Base-by-base conservation (phyloP, 192 early-diverging fungal genomes). In the Diversispora epigaea region DNA sequence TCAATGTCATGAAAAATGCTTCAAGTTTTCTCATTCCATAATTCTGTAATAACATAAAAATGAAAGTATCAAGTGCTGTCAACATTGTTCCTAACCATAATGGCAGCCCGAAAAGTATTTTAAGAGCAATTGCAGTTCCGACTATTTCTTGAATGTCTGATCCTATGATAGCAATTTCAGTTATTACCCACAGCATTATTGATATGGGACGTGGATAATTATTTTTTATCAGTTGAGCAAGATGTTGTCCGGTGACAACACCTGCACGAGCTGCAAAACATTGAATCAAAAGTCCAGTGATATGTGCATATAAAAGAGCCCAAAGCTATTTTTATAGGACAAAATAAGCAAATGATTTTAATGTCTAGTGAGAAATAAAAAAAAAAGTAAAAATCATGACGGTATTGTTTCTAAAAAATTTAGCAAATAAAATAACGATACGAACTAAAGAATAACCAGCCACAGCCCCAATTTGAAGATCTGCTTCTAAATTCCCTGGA, bases 91-190 rank as follows among this genome's bases (percentile, higher is more conserved):
- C 95, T 46, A 83, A 80, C 81, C 87, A 87, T 11, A 96, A 65
- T 4, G 87, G 82, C 0, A 94, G 62, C 4, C 83, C 80, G 70
- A 94, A 91, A 46, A 96, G 76, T 49, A 96, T 84, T 41, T 93
- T 89, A 47, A 96, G 75, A 1, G 92, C 93, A 67, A 96, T 94
- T 4, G 94, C 95, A 6, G 94, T 94, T 11, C 95, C 95, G n/a
- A 96, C 89, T 15, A 95, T 92, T 65, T 91, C 90, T 70, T 91
- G 90, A 47, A 91, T 91, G 63, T 91, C 90, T 1, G 87, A 89
- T 5, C 89, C 89, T 39, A 91, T 90, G 50, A 91, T 91, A 4
- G 90, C 90, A 10, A 87, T 67, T 72, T 91, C 87, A 50, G 85
- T 88, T 58, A 89, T 78, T 7, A 86, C 50, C 86, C 87, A 91